Base-by-base conservation (phyloP, 495 filamentous ascomycete genomes). In the Astrothelium macrocarpum region DNA sequence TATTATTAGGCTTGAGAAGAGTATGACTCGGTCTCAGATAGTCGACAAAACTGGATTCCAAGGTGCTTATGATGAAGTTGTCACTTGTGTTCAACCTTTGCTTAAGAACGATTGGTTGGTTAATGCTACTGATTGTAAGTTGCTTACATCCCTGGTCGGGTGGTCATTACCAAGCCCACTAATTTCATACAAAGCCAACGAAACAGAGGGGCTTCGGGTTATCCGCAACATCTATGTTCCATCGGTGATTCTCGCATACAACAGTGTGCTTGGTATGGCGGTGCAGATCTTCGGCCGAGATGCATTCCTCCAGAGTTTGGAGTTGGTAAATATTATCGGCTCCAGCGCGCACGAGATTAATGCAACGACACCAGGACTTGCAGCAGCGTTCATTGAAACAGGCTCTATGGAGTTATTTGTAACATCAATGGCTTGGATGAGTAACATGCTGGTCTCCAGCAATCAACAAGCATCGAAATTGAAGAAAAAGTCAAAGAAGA, bases 221-320 rank as follows among this genome's bases (percentile, higher is more conserved):
- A 84, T 96, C 62, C 84, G 89, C 63, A 79, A 80, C 29, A 82
- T 82, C 3, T 95, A 92, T 74, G 77, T 97, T 32, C 91, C 92
- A 25, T 90, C 94, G 75, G 78, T 88, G 11, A 74, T 95, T 61
- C 79, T 96, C 43, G 87, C 87, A n/a, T 95, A 91, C 72, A 82
- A 87, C 73, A 86, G 79, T 68, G 82, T 85, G 23, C 74, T 95
- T 26, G 25, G 49, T 10, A 28, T 56, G 26, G 49, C 49, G 25
- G 49, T 25, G 9, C 49, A 56, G 49, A 11, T 56, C 5, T 29
- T 28, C 49, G 25, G 25, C 23, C 49, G 49, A 3, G 49, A 56
- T 25, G 25, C 29, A 29, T 56, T 56, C 29, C 25, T 56, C 49
- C 5, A 29, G 5, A 29, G 25, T 29, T 5, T 56, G 2, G 49